These are phyloP conservation scores for Aureobasidium namibiae DNA, from an alignment of 2,329 filamentous ascomycete species.

Conservation along the genomic window DNA sequence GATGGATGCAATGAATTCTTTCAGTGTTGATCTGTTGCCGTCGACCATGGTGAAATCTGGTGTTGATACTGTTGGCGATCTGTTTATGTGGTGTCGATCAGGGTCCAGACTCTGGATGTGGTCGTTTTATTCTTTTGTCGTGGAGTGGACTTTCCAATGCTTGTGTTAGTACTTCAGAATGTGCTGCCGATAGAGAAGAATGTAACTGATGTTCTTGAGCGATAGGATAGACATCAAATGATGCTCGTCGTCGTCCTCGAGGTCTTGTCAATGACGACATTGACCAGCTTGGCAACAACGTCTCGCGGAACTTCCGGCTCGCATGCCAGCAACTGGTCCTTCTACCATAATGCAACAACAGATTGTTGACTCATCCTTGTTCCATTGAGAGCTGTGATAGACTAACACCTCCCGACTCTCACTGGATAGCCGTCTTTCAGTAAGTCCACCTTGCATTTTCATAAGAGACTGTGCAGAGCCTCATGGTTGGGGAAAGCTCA, in stretches of 20 bases:
- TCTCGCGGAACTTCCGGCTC: background rate
- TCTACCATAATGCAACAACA: background rate
- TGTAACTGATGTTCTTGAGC: too few species aligned
- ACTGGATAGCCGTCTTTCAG: background rate
- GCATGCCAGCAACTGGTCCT: too few species aligned
- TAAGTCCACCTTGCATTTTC: background rate
- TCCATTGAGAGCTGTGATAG: background rate
- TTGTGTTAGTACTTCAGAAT: background rate
- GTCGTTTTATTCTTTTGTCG: background rate
- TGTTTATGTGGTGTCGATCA: background rate
- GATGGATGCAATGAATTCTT: conserved; percentile 30
- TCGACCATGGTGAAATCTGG: background rate
- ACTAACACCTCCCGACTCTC: background rate
- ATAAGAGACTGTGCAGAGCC: too few species aligned
- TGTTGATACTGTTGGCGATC: background rate
- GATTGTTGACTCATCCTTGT: background rate
- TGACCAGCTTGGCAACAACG: background rate
- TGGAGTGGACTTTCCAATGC: background rate
- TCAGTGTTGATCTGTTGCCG: conserved; percentile 16
- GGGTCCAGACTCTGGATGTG: background rate
- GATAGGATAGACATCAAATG: background rate
- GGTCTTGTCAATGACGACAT: conserved; percentile 2
- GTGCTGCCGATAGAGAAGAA: background rate
- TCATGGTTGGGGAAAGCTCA: background rate
- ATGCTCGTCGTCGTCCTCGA: background rate